These are phyloP conservation scores for Mallotus repandus DNA, from an alignment of 441 rosid genomes.

Conservation along the genomic window DNA sequence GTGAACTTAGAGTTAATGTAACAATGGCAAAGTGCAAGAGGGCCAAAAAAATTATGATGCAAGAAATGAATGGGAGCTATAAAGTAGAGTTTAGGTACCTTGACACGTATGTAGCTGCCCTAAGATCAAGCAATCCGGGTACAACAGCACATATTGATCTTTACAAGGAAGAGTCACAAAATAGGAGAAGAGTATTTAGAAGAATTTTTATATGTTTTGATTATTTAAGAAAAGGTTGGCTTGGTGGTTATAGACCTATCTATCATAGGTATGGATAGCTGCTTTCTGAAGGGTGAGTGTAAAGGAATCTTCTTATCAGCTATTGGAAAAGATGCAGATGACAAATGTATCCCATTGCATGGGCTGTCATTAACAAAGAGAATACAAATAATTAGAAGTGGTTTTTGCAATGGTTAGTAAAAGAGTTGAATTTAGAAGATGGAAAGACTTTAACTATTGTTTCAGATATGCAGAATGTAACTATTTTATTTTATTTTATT, in stretches of 20 bases:
- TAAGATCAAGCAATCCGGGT: too few relatives aligned
- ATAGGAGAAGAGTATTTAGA: too few relatives aligned
- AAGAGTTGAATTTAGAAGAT: not conserved
- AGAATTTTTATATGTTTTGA: not conserved
- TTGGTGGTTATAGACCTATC: not conserved
- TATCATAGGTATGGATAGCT: not conserved
- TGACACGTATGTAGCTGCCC: too few relatives aligned
- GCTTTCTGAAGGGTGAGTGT: not conserved
- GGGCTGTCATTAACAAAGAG: too few relatives aligned
- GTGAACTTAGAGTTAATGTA: too few relatives aligned
- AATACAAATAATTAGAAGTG: not conserved
- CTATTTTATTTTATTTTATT: too few relatives aligned
- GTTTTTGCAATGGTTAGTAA: not conserved
- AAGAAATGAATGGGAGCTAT: too few relatives aligned
- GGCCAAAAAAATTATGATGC: too few relatives aligned
- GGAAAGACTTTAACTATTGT: not conserved
- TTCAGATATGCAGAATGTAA: not conserved
- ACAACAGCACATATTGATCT: too few relatives aligned
- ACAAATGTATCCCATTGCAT: not conserved
- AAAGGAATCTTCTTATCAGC: not conserved
- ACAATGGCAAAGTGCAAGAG: too few relatives aligned
- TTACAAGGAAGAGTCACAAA: too few relatives aligned
- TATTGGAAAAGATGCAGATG: not conserved
- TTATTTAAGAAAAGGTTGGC: not conserved
- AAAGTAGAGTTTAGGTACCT: too few relatives aligned